These are phyloP conservation scores for Cupressus sempervirens DNA, from an alignment of 75 land plant species.

Conservation along the genomic window DNA sequence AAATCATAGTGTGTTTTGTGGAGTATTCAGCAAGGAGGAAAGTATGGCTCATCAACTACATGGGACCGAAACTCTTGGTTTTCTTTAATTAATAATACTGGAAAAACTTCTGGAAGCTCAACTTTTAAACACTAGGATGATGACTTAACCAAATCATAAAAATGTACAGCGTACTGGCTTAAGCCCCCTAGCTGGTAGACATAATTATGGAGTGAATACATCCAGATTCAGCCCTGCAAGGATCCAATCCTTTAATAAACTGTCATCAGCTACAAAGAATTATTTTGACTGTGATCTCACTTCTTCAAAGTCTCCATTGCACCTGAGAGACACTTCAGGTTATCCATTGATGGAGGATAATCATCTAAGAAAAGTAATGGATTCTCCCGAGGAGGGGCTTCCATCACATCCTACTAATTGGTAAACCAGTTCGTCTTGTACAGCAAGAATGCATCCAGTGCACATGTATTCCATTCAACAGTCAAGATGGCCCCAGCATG, in stretches of 20 bases:
- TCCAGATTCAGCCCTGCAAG: conserved; percentile 29
- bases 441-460: conserved; percentile 23
- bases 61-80: conserved; percentile 34
- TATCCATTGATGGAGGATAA: conserved; percentile 62
- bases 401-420: conserved; percentile 17
- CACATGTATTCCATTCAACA: conserved; percentile 4
- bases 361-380: conserved; percentile 44
- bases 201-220: conserved; percentile 3
- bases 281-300: conserved; percentile 56
- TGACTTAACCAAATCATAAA: conserved; percentile 27
- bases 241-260: conserved; percentile 28
- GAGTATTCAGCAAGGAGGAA: conserved; percentile 25
- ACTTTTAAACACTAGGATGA: conserved; percentile 2
- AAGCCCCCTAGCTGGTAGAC: conserved; percentile 8
- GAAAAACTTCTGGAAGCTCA: conserved; percentile 16
- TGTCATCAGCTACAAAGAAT: conserved; percentile 38
- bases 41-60: conserved; percentile 27
- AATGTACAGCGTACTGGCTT: conserved; percentile 26
- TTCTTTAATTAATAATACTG: conserved; percentile 16
- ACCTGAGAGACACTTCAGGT: conserved; percentile 36
- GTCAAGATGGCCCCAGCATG: too few relatives aligned
- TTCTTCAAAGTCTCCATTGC: conserved; percentile 50
- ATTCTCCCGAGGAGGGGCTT: conserved; percentile 36
- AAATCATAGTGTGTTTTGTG: conserved; percentile 30
- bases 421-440: conserved; percentile 26